Conservation (phyloP, 2,329 filamentous ascomycete genomes). For the Graphilbum ipis-grandicollis region DNA sequence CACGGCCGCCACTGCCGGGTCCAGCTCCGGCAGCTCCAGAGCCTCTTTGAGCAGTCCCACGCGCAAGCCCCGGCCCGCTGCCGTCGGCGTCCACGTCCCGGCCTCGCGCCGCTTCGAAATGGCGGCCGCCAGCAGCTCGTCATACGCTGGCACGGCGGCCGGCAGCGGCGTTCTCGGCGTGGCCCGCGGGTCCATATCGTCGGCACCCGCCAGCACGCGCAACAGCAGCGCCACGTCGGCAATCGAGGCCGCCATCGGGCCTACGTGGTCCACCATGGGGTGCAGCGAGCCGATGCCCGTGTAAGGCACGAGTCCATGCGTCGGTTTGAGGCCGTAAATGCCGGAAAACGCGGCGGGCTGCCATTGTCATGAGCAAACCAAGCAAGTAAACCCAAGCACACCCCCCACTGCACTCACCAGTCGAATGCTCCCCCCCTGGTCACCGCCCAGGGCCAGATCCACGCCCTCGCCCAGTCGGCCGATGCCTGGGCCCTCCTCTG, state of each 20-base stretch:
- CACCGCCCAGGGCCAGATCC: constrained; percentile 30
- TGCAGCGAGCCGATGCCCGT: constrained; percentile 23
- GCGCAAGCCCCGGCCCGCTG: constrained; percentile 19
- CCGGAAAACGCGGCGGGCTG: constrained; percentile 19
- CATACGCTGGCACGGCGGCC: constrained; percentile 15
- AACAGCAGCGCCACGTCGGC: constrained; percentile 23
- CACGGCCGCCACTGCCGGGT: constrained; percentile 17
- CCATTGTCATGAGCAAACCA: background rate
- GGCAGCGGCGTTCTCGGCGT: constrained; percentile 19
- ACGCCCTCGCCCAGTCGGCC: constrained; percentile 7
- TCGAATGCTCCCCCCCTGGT: constrained; percentile 57
- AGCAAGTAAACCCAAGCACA: too few species aligned
- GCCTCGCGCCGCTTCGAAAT: constrained; percentile 6
- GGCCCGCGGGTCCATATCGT: constrained; percentile 26
- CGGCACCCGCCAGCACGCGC: constrained; percentile 22
- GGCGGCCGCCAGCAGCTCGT: constrained; percentile 10
- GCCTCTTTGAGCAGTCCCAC: constrained; percentile 27
- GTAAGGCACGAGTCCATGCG: constrained; percentile 28
- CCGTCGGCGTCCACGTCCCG: constrained; percentile 8
- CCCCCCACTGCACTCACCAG: constrained; percentile 19
- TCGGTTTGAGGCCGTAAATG: constrained; percentile 26
- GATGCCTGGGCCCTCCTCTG: constrained; percentile 36
- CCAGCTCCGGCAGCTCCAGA: constrained; percentile 19
- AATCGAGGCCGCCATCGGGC: constrained; percentile 23
- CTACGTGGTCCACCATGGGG: constrained; percentile 24